Evolutionary conservation across 441 rosid species (phyloP), one percentile per base, ranked within the genome.

Genomic region (Gossypium lobatum): DNA sequence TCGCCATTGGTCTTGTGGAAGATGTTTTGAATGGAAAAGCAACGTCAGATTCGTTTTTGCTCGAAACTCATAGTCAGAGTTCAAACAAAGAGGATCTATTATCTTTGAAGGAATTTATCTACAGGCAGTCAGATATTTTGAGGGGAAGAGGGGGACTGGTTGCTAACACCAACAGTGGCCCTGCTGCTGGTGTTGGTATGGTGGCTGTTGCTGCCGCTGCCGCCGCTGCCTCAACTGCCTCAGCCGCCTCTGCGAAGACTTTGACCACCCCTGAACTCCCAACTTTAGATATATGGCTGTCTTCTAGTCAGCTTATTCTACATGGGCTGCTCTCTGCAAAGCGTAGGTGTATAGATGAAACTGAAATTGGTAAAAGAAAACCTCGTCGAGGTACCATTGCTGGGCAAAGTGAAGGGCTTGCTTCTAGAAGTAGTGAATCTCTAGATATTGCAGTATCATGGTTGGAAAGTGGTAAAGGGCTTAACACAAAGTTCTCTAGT

Each of bases 191-290:
- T 31, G 89, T 83, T 60, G 95, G 95, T 71, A 89, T 88, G 95
- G 93, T 87, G 62, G 96, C 96, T 64, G 92, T 78, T 73, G 97
- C 97, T 65, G 95, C 95, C 4, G 96, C 97, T 6, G 96, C 97
- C 6, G 97, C 95, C 1, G 97, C 97, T 42, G 97, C 94, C 75
- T 90, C 93, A 42, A 89, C 88, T 42, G 97, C 94, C 73, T 90
- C 93, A 48, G 88, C 88, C 75, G 83, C 87, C 73, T 86, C 89
- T 71, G 89, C 87, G 57, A 92, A 90, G 82, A 70, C 86, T 34
- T 80, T 70, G 64, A 54, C 78, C 69, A 31, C 83, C 25, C 89
- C 89, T 50, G 93, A 89, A 76, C 92, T 90, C 76, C 97, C 97
- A 61, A 86, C 73, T 70, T 73, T 90, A 62, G 89, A 90, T 34